A percentile compares a stretch with the other conserved stretches of the same genome.
Evolutionary conservation across 2,329 filamentous ascomycete genomes (phyloP).

Genomic region (Cercospora nicotianae): DNA sequence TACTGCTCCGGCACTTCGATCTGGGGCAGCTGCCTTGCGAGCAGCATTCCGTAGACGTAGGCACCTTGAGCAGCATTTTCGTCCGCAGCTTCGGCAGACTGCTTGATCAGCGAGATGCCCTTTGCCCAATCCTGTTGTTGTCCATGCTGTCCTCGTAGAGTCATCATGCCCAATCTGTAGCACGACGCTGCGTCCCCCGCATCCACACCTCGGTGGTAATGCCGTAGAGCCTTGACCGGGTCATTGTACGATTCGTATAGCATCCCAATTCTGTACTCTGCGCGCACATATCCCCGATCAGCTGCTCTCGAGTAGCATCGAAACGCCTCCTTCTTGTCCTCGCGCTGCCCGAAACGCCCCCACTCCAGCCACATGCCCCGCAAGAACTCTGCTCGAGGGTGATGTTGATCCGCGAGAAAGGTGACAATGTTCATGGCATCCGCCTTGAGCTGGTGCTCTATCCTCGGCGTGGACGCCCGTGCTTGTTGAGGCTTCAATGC

Average conservation of each 20-base stretch:
- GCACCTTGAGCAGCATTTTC: slow-evolving; percentile 96
- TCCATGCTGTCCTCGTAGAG: slow-evolving; percentile 87
- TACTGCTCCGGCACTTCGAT: slow-evolving; percentile 73
- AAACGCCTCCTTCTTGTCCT: slow-evolving; percentile 95
- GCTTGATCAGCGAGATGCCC: slow-evolving; percentile 79
- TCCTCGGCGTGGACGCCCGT: slow-evolving; percentile 75
- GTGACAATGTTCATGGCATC: slow-evolving; percentile 91
- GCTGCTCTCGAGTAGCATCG: slow-evolving; percentile 81
- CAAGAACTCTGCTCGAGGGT: slow-evolving; percentile 93
- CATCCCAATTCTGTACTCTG: slow-evolving; percentile 98
- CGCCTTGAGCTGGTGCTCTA: slow-evolving; percentile 81
- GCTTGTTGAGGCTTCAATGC: slow-evolving; percentile 42
- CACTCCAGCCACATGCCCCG: slow-evolving; percentile 97
- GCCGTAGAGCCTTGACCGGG: slow-evolving; percentile 81
- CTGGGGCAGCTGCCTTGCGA: slow-evolving; percentile 87
- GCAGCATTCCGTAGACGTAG: slow-evolving; percentile 85
- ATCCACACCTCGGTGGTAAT: slow-evolving; percentile 80
- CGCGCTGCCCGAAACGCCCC: slow-evolving; percentile 85
- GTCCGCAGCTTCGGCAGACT: slow-evolving; percentile 82
- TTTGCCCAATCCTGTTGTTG: slow-evolving; percentile 76
- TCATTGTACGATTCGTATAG: slow-evolving; percentile 95
- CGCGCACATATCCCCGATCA: slow-evolving; percentile 79
- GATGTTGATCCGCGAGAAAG: slow-evolving; percentile 85
- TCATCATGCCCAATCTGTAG: slow-evolving; percentile 94
- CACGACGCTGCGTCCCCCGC: slow-evolving; percentile 84